A percentile compares a stretch with the other conserved stretches of the same genome.
Conservation (phyloP, 192 early-diverging fungal genomes). For the Diversispora eburnea region DNA sequence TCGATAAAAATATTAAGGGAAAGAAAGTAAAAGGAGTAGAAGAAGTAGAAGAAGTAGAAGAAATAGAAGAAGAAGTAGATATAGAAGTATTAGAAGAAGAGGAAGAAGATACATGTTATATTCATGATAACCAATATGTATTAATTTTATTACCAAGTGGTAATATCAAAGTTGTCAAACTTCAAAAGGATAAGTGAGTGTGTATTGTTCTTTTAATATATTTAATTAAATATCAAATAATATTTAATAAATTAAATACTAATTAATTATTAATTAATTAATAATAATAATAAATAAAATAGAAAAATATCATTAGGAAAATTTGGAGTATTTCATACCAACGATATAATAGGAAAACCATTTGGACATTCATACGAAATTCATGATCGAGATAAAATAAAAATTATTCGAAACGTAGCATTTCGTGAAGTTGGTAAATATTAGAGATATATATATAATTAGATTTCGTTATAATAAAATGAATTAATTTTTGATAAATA, state of each 20-base stretch:
- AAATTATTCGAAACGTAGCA: slow-evolving; percentile 34
- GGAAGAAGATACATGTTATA: slow-evolving; percentile 21
- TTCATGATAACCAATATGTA: slow-evolving; percentile 61
- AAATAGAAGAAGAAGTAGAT: no score
- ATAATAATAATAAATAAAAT: not conserved
- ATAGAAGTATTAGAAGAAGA: not conserved
- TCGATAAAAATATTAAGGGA: no score
- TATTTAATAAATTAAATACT: not conserved
- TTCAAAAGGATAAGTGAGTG: slow-evolving; percentile 57
- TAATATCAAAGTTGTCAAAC: slow-evolving; percentile 73
- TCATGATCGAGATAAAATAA: slow-evolving; percentile 53
- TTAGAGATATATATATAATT: slow-evolving; percentile 2
- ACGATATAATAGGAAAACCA: slow-evolving; percentile 76
- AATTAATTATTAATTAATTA: not conserved
- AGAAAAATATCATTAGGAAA: slow-evolving; percentile 77
- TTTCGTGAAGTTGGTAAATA: slow-evolving; percentile 38
- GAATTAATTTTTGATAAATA: not conserved
- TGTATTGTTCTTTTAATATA: not conserved
- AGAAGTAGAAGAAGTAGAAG: no score
- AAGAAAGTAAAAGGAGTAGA: no score
- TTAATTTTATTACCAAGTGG: slow-evolving; percentile 81
- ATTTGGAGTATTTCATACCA: slow-evolving; percentile 80
- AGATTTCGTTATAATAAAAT: not conserved
- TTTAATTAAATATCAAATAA: not conserved
- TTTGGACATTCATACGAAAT: slow-evolving; percentile 87